Evolutionary conservation across 129 eudicot genomes (phyloP), one percentile per base, ranked within the genome.

Genomic region (Silybum marianum): DNA sequence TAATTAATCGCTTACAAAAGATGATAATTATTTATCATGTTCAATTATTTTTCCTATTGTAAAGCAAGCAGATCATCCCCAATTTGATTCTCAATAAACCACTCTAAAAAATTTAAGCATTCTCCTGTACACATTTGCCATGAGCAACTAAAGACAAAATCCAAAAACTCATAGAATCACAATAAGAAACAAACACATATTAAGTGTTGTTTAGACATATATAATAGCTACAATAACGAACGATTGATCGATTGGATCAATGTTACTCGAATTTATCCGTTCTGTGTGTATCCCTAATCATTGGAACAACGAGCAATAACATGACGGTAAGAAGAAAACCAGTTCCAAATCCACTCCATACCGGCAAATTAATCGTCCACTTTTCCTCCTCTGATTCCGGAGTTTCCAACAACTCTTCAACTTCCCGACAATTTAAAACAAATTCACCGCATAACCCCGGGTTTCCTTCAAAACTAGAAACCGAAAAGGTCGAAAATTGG

Each of bases 401-500:
- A 84, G 62, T 22, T 32, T 65, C 18, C 75, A 72, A 44, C 24
- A 63, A 5, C 3, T 80, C 54, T 39, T 62, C 74, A 60, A 36
- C 58, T 48, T 22, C 25, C 9, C 21, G 74, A 75, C 90, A 86
- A 39, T 80, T 86, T 73, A 79, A 75, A 73, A 79, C 75, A 66
- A 82, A 89, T 6, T 80, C 88, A 4, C 93, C 97, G 70, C 93
- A 88, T 22, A 91, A 88, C 76, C 88, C 87, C 2, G 73, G 89
- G 81, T 91, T 89, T 21, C 92, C 97, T 76, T 88, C 90, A 44
- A 89, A 91, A 79, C 94, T 89, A 12, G 89, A 80, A 65, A 40
- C 73, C 5, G 88, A 73, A 79, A 92, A 90, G 4, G 97, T 89
- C 10, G 71, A 68, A 72, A 92, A 92, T 70, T 92, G 94, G 14